These are phyloP conservation scores for Hypoxylon crocopeplum DNA, from an alignment of 495 filamentous ascomycete genomes.

Conservation along the genomic window DNA sequence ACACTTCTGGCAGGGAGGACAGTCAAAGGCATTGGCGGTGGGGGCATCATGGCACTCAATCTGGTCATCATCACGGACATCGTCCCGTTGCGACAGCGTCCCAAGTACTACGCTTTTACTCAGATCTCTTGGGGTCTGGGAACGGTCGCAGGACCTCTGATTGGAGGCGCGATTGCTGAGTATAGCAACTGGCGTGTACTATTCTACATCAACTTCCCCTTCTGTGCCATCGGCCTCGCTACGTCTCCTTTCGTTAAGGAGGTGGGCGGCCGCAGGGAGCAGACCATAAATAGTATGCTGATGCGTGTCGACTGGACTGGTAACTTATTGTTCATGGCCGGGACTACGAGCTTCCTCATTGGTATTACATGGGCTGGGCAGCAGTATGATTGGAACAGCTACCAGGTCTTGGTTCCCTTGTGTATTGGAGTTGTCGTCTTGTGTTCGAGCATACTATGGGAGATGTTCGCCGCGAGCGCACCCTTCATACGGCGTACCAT, in stretches of 20 bases:
- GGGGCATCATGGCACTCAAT: no score
- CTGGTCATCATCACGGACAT: no score
- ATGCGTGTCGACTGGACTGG: slow-evolving; percentile 67
- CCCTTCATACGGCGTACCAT: slow-evolving; percentile 52
- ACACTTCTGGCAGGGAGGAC: no score
- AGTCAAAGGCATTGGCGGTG: no score
- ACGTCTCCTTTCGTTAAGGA: slow-evolving; percentile 40
- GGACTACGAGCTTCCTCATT: slow-evolving; percentile 56
- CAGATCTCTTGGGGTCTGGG: no score
- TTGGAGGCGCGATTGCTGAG: no score
- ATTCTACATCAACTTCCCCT: slow-evolving; percentile 53
- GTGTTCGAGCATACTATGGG: slow-evolving; percentile 53
- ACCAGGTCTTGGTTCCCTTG: slow-evolving; percentile 60
- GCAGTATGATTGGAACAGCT: slow-evolving; percentile 59
- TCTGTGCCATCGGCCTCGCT: slow-evolving; percentile 42
- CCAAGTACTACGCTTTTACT: no score
- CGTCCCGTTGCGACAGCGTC: no score
- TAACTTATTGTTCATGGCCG: slow-evolving; percentile 58
- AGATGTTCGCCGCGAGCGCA: slow-evolving; percentile 50
- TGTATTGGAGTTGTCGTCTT: slow-evolving; percentile 56
- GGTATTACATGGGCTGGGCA: slow-evolving; percentile 63
- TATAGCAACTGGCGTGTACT: background rate
- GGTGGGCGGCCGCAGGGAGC: no score
- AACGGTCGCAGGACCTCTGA: no score
- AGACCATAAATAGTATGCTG: slow-evolving; percentile 42